phyloP scores from a whole-genome alignment of 306 rosid genomes.

The Abrus pulchellus region DNA sequence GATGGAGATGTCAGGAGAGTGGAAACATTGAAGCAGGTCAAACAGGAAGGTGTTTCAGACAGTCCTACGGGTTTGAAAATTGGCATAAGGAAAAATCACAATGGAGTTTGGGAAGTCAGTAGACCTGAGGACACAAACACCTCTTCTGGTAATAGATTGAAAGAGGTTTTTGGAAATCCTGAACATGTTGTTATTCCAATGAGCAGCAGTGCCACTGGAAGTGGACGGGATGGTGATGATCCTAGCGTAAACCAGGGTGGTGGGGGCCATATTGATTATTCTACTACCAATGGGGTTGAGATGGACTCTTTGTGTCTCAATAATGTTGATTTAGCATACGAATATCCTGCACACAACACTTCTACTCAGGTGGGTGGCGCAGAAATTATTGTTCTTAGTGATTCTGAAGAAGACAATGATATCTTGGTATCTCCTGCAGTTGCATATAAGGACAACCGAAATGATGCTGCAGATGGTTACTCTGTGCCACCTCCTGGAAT shows the following conservation, averaged over 20 bases:
- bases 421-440: slow-evolving; percentile 64
- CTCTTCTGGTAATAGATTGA: slow-evolving; percentile 69
- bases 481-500: slow-evolving; percentile 73
- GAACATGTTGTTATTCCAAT: slow-evolving; percentile 87
- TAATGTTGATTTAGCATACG: slow-evolving; percentile 74
- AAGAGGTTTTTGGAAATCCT: slow-evolving; percentile 67
- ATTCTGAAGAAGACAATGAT: slow-evolving; percentile 89
- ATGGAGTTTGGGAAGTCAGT: slow-evolving; percentile 93
- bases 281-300: slow-evolving; percentile 77
- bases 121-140: slow-evolving; percentile 79
- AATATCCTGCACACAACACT: slow-evolving; percentile 62
- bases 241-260: slow-evolving; percentile 94
- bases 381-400: slow-evolving; percentile 90
- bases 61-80: slow-evolving; percentile 83
- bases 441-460: slow-evolving; percentile 56
- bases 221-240: slow-evolving; percentile 95
- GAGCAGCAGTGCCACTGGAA: slow-evolving; percentile 97
- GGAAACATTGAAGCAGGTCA: slow-evolving; percentile 78
- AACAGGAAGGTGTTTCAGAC: slow-evolving; percentile 92
- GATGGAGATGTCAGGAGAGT: slow-evolving; percentile 59
- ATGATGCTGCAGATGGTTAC: slow-evolving; percentile 65
- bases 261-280: slow-evolving; percentile 73
- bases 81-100: slow-evolving; percentile 79
- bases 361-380: slow-evolving; percentile 70
- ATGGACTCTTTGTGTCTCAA: slow-evolving; percentile 74